A percentile compares a stretch with the other conserved stretches of the same genome.
These are phyloP conservation scores for Penicillium canariense DNA, from an alignment of 495 filamentous ascomycete genomes.

Conservation along the genomic window DNA sequence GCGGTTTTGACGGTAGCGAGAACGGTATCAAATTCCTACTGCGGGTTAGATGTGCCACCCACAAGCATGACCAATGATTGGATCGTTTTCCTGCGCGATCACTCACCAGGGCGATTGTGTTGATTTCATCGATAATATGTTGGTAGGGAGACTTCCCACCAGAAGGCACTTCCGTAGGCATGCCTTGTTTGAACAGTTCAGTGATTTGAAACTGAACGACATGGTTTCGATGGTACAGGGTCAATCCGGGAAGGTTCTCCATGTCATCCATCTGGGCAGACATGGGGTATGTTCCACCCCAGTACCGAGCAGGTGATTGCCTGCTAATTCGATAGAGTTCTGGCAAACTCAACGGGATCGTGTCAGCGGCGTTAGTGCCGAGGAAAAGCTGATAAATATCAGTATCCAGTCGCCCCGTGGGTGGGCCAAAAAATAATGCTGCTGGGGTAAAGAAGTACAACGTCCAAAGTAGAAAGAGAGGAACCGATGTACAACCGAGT, in stretches of 20 bases:
- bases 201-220: constrained; percentile 32
- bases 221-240: constrained; percentile 31
- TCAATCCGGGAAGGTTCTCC: constrained; percentile 31
- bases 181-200: constrained; percentile 22
- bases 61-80: too few relatives aligned
- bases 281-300: constrained; percentile 31
- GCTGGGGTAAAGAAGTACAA: constrained; percentile 35
- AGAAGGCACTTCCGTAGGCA: neutral
- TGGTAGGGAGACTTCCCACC: constrained; percentile 11
- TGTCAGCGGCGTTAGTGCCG: constrained; percentile 7
- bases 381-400: constrained; percentile 32
- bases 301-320: constrained; percentile 34
- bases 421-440: constrained; percentile 26
- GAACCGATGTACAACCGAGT: constrained; percentile 27
- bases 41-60: neutral
- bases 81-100: too few relatives aligned
- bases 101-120: constrained; percentile 23
- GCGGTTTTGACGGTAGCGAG: constrained; percentile 21
- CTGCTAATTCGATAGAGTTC: constrained; percentile 33
- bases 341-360: constrained; percentile 13
- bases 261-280: constrained; percentile 34
- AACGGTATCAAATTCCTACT: constrained; percentile 30
- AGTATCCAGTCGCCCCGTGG: constrained; percentile 17
- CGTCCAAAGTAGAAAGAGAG: constrained; percentile 36
- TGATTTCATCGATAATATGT: constrained; percentile 22